Evolutionary conservation across 2,329 filamentous ascomycete genomes (phyloP), one percentile per base, ranked within the genome.

Genomic region (Calonectria fujianensis): DNA sequence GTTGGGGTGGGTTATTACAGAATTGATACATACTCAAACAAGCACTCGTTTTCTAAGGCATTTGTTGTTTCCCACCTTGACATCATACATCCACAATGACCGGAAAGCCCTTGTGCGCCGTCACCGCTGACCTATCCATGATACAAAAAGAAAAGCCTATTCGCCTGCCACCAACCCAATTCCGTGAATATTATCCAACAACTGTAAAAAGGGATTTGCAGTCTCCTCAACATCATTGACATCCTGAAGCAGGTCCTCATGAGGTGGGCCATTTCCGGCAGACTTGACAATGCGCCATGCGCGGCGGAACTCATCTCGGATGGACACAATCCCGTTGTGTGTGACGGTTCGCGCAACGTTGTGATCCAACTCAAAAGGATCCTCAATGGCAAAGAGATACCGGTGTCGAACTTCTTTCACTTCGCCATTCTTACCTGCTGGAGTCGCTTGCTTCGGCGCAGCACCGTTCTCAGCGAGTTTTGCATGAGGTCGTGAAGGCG

Each of bases 331-430:
- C 2, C 95, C 95, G 74, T 93, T 91, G 81, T 96, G 94, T 9
- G 94, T 96, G 1, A 98, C 95, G 0, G 95, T 98, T 65, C 95
- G 89, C 4, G 94, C 96, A 41, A 98, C 94, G 79, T 98, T 98
- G 85, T 98, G 95, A 51, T 95, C 93, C 2, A 93, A 85, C 86
- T 98, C 95, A 81, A 98, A 98, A 0, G 96, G 96, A 83, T 98
- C 96, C 82, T 98, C 96, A 74, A 98, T 96, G 39, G 95, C 95
- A 78, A 98, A 94, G 6, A 98, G 89, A 83, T 95, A 98, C 16
- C 95, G 92, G 81, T 96, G 92, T 2, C 94, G 91, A 18, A 96
- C 90, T 81, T 96, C 94, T 79, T 94, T 94, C 66, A 90, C 81
- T 39, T 90, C 87, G 7, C 81, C 81, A 14, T 82, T 76, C 67